These are phyloP conservation scores for Nitzschia inconspicua DNA, from an alignment of 108 stramenopile genomes.

Conservation along the genomic window DNA sequence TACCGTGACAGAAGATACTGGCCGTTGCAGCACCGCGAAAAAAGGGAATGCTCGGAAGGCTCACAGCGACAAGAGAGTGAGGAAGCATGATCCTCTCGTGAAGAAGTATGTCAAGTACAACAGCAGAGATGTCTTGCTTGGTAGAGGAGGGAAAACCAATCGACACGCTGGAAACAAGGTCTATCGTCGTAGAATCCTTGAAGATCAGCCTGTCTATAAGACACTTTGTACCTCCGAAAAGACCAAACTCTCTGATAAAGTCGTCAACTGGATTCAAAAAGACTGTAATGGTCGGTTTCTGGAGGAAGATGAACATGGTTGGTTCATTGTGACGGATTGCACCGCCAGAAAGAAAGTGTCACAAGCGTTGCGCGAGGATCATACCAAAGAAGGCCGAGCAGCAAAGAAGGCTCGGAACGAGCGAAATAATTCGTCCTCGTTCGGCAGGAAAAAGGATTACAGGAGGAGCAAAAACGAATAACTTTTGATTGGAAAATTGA, in stretches of 20 bases:
- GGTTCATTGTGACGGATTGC: constrained; percentile 28
- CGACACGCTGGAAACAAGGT: constrained; percentile 43
- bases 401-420: constrained; percentile 7
- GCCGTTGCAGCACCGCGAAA: too few relatives aligned
- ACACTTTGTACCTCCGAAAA: background rate
- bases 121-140: constrained; percentile 33
- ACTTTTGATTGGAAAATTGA: too few relatives aligned
- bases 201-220: too few relatives aligned
- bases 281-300: constrained; percentile 44
- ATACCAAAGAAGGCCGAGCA: constrained; percentile 1
- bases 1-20: too few relatives aligned
- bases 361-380: constrained; percentile 53
- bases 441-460: too few relatives aligned
- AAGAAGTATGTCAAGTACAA: constrained; percentile 17
- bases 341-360: constrained; percentile 48
- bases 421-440: too few relatives aligned
- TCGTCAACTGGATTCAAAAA: constrained; percentile 36
- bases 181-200: too few relatives aligned
- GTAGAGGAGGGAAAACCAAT: constrained; percentile 39
- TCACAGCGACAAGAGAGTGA: constrained; percentile 1
- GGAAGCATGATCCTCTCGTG: constrained; percentile 19
- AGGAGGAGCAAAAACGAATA: too few relatives aligned
- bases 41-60: too few relatives aligned
- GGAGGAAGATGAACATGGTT: constrained; percentile 23
- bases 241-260: background rate